phyloP scores from a whole-genome alignment of 257 asterid genomes.

The Capsicum chinense region DNA sequence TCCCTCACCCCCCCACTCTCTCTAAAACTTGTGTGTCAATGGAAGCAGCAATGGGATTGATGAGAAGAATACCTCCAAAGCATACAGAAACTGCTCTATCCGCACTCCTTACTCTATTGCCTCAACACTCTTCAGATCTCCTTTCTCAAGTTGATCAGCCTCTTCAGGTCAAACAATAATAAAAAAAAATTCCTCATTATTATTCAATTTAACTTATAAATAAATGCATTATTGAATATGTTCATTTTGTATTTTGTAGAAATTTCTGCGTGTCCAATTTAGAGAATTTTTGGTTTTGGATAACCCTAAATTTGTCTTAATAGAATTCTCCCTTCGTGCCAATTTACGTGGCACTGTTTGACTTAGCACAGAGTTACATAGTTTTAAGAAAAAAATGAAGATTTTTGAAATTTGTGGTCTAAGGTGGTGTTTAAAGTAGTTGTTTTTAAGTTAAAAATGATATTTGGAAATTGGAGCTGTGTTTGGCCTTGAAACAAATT shows the following conservation, averaged over 20 bases:
- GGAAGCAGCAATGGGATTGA: conserved; percentile 99
- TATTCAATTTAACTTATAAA: not conserved
- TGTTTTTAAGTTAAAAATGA: too few relatives aligned
- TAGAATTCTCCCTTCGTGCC: not conserved
- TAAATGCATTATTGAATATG: not conserved
- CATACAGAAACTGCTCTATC: conserved; percentile 82
- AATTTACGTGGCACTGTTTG: too few relatives aligned
- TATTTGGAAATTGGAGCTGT: too few relatives aligned
- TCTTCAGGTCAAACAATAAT: conserved; percentile 63
- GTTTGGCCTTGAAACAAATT: too few relatives aligned
- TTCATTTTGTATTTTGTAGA: not conserved
- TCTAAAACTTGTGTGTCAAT: conserved; percentile 22
- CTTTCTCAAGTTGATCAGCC: conserved; percentile 98
- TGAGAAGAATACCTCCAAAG: conserved; percentile 96
- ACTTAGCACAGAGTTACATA: too few relatives aligned
- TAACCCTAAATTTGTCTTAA: not conserved
- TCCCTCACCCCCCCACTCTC: not conserved
- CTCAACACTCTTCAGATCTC: conserved; percentile 92
- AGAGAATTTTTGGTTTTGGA: not conserved
- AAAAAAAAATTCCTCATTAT: not conserved
- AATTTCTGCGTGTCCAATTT: not conserved
- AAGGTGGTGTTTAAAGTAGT: too few relatives aligned
- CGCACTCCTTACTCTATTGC: conserved; percentile 88
- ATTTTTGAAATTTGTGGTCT: too few relatives aligned
- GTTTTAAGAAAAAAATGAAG: too few relatives aligned